Base-by-base conservation (phyloP, 176 grass and related monocot species). In the Triticum monococcum region DNA sequence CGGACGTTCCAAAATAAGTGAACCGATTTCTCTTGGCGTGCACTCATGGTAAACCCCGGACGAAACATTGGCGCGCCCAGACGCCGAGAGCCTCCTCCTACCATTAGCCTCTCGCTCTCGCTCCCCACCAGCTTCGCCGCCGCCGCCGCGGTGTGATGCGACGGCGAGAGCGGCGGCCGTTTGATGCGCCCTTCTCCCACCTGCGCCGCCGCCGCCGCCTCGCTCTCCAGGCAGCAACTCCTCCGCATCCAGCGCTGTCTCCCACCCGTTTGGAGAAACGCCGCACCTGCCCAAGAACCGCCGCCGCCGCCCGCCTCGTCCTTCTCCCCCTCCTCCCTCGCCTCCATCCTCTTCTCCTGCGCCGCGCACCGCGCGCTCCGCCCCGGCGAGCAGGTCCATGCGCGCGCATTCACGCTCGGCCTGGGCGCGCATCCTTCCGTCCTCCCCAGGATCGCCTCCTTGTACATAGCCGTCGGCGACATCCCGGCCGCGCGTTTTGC, bases 171-270 rank as follows among this genome's bases (percentile, higher is more conserved):
- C 20, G 84, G 71, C 37, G 52, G 54, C 73, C 84, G 12, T 87
- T 90, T 90, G 79, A 90, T 90, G 89, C 84, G 65, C 84, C 56
- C 18, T 78, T 30, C 63, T 78, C 84, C 64, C 74, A 33, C 72
- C 45, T 32, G 8, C 72, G 16, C 72, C 45, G 65, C 64, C 45
- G 74, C 64, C 78, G 69, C 62, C 56, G 46, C 82, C 54, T 66
- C 28, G 37, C 74, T 80, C 9, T 68, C 75, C 79, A 75, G 81
- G 83, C 85, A 82, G 3, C 88, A 89, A 37, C 74, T 88, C 85
- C 79, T 84, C 83, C 70, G 85, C 88, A 84, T 95, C 84, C 75
- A 25, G 79, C 68, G 78, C 79, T 82, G 90, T 87, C 85, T 95
- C 79, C 79, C 78, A 81, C 72, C 85, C 74, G 75, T 87, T 73